Base-by-base conservation (phyloP, 805 yeast species). In the Ogataea ramenticola region DNA sequence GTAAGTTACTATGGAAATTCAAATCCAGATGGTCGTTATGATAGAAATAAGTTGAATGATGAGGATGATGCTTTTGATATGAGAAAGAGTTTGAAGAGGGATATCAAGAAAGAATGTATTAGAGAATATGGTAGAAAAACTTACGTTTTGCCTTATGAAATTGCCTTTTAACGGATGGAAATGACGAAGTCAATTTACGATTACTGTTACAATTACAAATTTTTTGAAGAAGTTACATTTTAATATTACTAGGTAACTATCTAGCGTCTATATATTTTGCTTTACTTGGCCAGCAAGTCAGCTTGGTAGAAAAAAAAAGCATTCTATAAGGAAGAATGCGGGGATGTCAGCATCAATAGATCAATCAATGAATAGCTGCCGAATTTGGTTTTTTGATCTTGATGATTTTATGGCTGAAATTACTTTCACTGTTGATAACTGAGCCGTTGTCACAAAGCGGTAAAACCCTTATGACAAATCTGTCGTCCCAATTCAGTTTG, bases 61-160 rank as follows among this genome's bases (percentile, higher is more conserved):
- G 75, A 72, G 19, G 72, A 76, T 39, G 97, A 91, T 67, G 98
- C 96, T 0, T 90, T 79, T 61, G 96, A 87, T 60, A 85, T 86
- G 95, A 66, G 95, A 44, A 77, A 80, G 54, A 68, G 78, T 26
- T 68, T 82, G 63, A 69, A 67, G 5, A 62, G 87, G 43, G 91
- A 86, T 56, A 54, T 56, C 1, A 70, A 75, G 0, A 49, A 64
- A 10, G 74, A 72, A 48, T 77, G 85, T 16, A 68, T 78, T 3
- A 58, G 91, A 44, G 60, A 61, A 0, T 73, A 84, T 53, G 95
- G 95, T 0, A 70, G 79, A 22, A 70, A 73, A 21, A 69, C 70
- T 29, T 67, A 77, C 49, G 84, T 80, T 15, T 62, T 77, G 42
- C 93, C 95, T 0, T 72, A 77, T 32, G 91, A 86, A 43, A 75